A percentile compares a stretch with the other conserved stretches of the same genome.
phyloP scores from a whole-genome alignment of 2,329 filamentous ascomycete species.

The Neospermospora avenae region DNA sequence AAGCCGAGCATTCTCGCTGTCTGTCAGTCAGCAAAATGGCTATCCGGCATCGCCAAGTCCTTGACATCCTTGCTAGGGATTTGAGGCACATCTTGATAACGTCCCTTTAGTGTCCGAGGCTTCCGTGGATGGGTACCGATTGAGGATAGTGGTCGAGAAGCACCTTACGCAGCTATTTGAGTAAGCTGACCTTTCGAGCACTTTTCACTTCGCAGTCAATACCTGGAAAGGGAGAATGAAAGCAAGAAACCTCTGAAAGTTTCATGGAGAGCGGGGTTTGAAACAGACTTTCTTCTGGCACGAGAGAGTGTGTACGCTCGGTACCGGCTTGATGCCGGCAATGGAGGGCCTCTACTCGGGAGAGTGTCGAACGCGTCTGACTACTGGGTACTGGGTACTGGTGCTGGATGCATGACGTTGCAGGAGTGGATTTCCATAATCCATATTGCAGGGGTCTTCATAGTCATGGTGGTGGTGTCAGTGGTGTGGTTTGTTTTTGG shows the following conservation, averaged over 20 bases:
- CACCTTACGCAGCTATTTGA: neutral
- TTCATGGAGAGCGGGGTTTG: neutral
- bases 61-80: neutral
- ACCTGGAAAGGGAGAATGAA: neutral
- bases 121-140: neutral
- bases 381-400: neutral
- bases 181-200: neutral
- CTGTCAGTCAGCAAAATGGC: neutral
- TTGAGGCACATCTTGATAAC: slow-evolving; percentile 5
- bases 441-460: neutral
- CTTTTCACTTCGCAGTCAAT: neutral
- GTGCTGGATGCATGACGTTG: slow-evolving; percentile 15
- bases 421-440: neutral
- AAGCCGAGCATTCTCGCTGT: neutral
- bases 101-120: neutral
- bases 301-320: neutral
- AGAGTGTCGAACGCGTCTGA: neutral
- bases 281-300: neutral
- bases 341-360: neutral
- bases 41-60: neutral
- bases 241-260: neutral
- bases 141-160: neutral
- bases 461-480: neutral
- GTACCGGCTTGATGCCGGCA: neutral
- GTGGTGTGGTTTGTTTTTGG: neutral